phyloP scores from a whole-genome alignment of 306 rosid genomes.

The Glycine soja region DNA sequence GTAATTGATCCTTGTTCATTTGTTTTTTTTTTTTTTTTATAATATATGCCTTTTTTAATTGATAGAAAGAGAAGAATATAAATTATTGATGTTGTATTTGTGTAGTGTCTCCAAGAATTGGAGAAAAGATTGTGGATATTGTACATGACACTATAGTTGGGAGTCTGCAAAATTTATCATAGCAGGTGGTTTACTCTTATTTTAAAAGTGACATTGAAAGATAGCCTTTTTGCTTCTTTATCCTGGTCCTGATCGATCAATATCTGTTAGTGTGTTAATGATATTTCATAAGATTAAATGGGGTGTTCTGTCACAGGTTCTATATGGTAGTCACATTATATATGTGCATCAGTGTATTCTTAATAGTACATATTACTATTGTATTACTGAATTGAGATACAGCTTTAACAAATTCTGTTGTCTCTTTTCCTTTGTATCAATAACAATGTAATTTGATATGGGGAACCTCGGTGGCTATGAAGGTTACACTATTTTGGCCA shows the following conservation, averaged over 20 bases:
- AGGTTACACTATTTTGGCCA: too few relatives aligned
- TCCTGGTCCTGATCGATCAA: neutral
- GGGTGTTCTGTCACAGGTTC: neutral
- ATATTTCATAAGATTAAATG: neutral
- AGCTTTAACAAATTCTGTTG: neutral
- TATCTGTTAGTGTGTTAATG: neutral
- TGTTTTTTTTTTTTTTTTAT: too few relatives aligned
- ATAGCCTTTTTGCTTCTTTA: neutral
- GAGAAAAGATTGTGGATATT: neutral
- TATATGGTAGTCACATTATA: neutral
- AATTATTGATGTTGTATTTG: neutral
- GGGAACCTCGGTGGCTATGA: too few relatives aligned
- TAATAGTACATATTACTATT: neutral
- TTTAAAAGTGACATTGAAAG: neutral
- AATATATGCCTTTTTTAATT: too few relatives aligned
- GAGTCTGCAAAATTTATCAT: neutral
- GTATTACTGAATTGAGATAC: neutral
- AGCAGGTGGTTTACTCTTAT: neutral
- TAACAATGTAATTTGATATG: neutral
- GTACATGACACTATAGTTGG: neutral
- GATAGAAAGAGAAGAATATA: too few relatives aligned
- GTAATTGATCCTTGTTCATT: too few relatives aligned
- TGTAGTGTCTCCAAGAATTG: neutral
- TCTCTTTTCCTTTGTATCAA: neutral
- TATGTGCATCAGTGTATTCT: neutral